Conservation (phyloP, 495 filamentous ascomycete genomes). For the Rhizodiscina lignyota region DNA sequence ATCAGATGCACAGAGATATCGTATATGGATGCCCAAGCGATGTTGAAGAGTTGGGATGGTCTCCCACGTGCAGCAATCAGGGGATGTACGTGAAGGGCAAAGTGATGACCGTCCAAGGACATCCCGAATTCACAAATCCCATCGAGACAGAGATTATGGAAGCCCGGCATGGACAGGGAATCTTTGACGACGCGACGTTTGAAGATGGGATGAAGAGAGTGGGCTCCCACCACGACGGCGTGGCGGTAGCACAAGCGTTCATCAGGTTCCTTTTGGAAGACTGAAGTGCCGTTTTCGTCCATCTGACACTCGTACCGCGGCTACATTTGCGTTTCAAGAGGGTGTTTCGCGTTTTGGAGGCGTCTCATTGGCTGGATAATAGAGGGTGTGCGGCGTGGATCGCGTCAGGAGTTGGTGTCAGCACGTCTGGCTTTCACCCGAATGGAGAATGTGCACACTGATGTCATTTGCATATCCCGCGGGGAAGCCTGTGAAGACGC, state of each 20-base stretch:
- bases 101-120: slow-evolving; percentile 72
- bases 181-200: slow-evolving; percentile 48
- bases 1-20: slow-evolving; percentile 84
- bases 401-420: no score
- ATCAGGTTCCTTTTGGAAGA: slow-evolving; percentile 54
- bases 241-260: slow-evolving; percentile 50
- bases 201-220: slow-evolving; percentile 51
- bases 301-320: no score
- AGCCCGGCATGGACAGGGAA: slow-evolving; percentile 36
- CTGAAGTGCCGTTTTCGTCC: no score
- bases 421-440: no score
- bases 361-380: slow-evolving; percentile 1
- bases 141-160: slow-evolving; percentile 58
- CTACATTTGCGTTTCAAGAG: neutral
- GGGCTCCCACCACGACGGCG: slow-evolving; percentile 54
- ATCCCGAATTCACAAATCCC: slow-evolving; percentile 71
- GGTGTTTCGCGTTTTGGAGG: no score
- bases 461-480: no score
- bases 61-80: slow-evolving; percentile 54
- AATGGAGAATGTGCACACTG: no score
- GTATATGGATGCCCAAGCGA: slow-evolving; percentile 47
- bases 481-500: no score
- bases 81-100: slow-evolving; percentile 55
- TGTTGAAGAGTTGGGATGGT: slow-evolving; percentile 47
- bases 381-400: no score